Percentiles rank a stretch among this genome's conserved stretches.
phyloP scores from a whole-genome alignment of 2,329 filamentous ascomycete genomes.

The Aspergillus tamarii region DNA sequence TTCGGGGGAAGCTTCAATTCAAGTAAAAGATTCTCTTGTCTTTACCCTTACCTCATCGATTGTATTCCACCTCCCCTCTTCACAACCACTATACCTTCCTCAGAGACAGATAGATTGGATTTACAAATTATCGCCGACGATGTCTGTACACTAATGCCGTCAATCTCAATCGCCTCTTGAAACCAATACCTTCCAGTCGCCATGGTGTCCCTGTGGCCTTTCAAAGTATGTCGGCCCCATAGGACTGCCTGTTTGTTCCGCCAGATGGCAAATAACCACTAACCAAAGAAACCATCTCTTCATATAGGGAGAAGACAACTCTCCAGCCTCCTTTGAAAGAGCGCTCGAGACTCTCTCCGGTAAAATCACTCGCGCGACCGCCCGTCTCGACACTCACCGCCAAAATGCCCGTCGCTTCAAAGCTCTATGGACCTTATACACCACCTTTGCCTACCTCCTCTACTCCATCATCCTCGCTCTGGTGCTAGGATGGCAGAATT shows the following conservation, averaged over 20 bases:
- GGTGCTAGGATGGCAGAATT: conserved; percentile 80
- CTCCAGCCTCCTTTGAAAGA: conserved; percentile 92
- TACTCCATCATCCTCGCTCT: conserved; percentile 80
- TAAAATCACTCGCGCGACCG: conserved; percentile 77
- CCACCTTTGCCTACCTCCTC: conserved; percentile 86
- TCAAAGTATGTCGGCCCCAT: conserved; percentile 64
- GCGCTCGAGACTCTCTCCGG: conserved; percentile 77
- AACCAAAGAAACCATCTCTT: conserved; percentile 9
- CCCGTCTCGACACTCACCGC: conserved; percentile 73
- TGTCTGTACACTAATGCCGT: background rate
- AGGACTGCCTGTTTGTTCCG: background rate
- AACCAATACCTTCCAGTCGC: background rate
- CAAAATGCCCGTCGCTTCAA: conserved; percentile 75
- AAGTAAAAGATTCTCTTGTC: background rate
- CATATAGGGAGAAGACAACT: conserved; percentile 72
- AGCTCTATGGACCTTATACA: conserved; percentile 87
- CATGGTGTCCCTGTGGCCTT: conserved; percentile 88
- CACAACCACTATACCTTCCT: background rate
- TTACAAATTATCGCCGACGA: background rate
- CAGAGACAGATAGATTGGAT: background rate
- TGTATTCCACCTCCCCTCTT: background rate
- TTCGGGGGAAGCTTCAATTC: background rate
- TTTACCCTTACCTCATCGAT: conserved; percentile 2
- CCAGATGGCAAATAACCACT: background rate
- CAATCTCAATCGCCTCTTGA: background rate